Percentiles rank a stretch among this genome's conserved stretches.
Evolutionary conservation across 2,329 filamentous ascomycete genomes (phyloP).

Genomic region (Xylaria sp.): DNA sequence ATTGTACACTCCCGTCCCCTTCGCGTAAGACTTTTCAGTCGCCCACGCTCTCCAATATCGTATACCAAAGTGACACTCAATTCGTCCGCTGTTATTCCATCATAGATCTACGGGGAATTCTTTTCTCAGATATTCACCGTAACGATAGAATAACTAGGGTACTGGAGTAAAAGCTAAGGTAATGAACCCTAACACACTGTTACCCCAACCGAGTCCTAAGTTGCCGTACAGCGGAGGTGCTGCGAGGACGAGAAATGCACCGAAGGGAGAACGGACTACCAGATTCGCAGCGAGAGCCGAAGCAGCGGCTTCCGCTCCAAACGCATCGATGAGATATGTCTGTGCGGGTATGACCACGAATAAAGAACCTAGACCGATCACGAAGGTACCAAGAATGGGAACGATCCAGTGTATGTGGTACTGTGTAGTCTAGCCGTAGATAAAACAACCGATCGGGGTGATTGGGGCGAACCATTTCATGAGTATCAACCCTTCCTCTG

Average conservation of each 20-base stretch:
- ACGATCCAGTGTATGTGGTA: conserved; percentile 30
- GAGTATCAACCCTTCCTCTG: conserved; percentile 24
- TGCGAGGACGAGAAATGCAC: conserved; percentile 20
- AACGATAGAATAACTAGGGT: conserved; percentile 20
- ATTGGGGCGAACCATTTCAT: conserved; percentile 33
- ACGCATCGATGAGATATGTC: conserved; percentile 23
- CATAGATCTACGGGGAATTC: background rate
- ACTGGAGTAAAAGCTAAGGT: conserved; percentile 15
- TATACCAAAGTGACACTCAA: background rate
- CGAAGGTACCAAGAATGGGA: conserved; percentile 25
- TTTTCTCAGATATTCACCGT: conserved; percentile 7
- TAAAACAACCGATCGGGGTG: conserved; percentile 14
- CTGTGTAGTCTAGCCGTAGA: conserved; percentile 16
- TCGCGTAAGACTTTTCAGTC: too few relatives aligned
- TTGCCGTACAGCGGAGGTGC: conserved; percentile 17
- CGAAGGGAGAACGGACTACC: conserved; percentile 20
- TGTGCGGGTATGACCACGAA: conserved; percentile 20
- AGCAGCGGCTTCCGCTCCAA: conserved; percentile 23
- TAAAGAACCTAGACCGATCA: conserved; percentile 22
- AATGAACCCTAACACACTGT: conserved; percentile 24
- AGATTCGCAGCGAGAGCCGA: conserved; percentile 26
- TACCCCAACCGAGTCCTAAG: conserved; percentile 25
- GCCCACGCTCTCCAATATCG: too few relatives aligned
- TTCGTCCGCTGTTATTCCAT: background rate
- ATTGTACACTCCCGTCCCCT: too few relatives aligned